Evolutionary conservation across 2,329 filamentous ascomycete species (phyloP).

Genomic region (Calonectria crousiana): DNA sequence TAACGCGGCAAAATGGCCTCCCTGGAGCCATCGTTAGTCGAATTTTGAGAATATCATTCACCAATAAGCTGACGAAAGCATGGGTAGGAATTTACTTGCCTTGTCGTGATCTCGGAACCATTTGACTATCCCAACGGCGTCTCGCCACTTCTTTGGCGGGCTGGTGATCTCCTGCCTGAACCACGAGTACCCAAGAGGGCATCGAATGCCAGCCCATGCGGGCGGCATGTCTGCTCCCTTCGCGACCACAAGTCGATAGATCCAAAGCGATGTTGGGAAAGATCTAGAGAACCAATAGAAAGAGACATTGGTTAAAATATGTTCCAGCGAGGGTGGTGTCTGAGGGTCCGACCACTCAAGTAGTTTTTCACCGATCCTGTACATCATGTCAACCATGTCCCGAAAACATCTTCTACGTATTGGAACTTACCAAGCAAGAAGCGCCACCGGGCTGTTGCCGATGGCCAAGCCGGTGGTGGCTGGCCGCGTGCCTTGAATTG

Average conservation of each 20-base stretch:
- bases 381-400: neutral
- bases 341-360: neutral
- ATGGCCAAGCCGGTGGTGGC: neutral
- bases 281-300: neutral
- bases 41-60: too few relatives aligned
- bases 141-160: neutral
- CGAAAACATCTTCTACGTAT: neutral
- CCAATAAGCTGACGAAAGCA: neutral
- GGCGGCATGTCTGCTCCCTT: neutral
- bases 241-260: neutral
- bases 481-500: neutral
- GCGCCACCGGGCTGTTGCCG: neutral
- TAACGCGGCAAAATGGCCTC: neutral
- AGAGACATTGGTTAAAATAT: neutral
- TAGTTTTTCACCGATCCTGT: neutral
- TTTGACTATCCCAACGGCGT: neutral
- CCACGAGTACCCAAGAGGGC: neutral
- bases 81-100: neutral
- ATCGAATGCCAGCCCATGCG: neutral
- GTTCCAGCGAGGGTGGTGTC: neutral
- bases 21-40: neutral
- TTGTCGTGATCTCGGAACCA: neutral
- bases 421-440: neutral
- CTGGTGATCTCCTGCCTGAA: neutral
- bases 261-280: neutral